Evolutionary conservation across 106 monocot species (phyloP).

Genomic region (Phalaenopsis equestris): DNA sequence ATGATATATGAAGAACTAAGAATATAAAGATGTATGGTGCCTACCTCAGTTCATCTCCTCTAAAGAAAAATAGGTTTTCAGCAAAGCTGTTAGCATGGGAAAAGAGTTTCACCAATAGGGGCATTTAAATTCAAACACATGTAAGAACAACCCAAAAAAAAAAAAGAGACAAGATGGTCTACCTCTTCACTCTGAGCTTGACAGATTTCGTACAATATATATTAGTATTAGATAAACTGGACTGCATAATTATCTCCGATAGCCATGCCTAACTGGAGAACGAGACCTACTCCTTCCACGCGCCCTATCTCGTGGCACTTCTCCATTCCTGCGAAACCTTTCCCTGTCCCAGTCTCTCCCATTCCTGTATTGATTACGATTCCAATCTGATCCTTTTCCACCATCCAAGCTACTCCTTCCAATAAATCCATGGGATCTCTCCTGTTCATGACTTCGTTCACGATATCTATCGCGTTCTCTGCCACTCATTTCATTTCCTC

Average conservation of each 20-base stretch:
- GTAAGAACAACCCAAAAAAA: conserved; percentile 11
- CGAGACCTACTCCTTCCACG: conserved; percentile 73
- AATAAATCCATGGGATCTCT: conserved; percentile 47
- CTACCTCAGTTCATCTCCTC: conserved; percentile 54
- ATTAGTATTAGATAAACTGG: conserved; percentile 28
- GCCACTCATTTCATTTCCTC: conserved; percentile 9
- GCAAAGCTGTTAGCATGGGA: conserved; percentile 70
- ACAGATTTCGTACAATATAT: conserved; percentile 18
- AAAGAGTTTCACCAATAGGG: conserved; percentile 34
- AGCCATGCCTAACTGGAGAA: conserved; percentile 51
- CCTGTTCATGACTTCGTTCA: conserved; percentile 29
- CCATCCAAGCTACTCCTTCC: conserved; percentile 53
- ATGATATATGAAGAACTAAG: conserved; percentile 3
- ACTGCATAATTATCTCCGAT: conserved; percentile 39
- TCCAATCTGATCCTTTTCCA: conserved; percentile 41
- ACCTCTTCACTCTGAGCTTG: conserved; percentile 47
- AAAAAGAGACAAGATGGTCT: conserved; percentile 45
- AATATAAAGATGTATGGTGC: conserved; percentile 20
- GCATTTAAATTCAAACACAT: conserved; percentile 28
- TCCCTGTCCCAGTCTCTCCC: conserved; percentile 70
- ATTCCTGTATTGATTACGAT: conserved; percentile 44
- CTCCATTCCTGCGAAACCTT: conserved; percentile 36
- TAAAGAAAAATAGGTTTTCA: conserved; percentile 44
- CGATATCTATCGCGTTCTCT: conserved; percentile 31
- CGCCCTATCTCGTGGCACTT: conserved; percentile 34